A percentile compares a stretch with the other conserved stretches of the same genome.
These are phyloP conservation scores for Ilyonectria sp. DNA, from an alignment of 2,329 filamentous ascomycete genomes.

Conservation along the genomic window DNA sequence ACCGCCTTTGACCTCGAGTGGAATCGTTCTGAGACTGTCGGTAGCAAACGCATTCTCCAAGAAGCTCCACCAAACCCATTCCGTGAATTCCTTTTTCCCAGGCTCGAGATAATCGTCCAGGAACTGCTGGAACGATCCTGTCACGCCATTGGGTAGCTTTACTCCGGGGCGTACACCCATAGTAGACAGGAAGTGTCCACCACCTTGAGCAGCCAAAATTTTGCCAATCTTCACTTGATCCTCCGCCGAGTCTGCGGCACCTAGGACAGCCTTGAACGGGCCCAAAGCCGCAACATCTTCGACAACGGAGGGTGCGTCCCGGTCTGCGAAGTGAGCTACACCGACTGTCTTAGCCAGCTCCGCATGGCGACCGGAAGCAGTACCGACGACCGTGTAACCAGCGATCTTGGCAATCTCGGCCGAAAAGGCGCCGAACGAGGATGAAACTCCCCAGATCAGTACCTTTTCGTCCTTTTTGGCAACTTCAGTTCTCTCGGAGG, in stretches of 20 bases:
- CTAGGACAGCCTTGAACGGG: neutral
- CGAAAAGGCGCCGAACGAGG: neutral
- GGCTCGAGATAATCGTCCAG: neutral
- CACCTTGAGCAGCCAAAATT: neutral
- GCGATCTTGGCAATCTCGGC: neutral
- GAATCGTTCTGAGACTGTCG: neutral
- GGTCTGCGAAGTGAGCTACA: neutral
- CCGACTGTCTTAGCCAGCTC: neutral
- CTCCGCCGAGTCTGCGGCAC: neutral
- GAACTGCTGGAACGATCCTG: neutral
- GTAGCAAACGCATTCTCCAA: neutral
- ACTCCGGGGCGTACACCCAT: neutral
- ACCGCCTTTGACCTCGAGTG: neutral
- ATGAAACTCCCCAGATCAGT: neutral
- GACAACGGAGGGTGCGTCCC: neutral
- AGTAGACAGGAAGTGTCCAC: neutral
- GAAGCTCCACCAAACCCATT: conserved; percentile 1
- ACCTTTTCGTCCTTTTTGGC: neutral
- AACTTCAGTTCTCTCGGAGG: neutral
- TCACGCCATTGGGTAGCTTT: neutral
- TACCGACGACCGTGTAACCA: neutral
- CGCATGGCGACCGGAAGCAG: neutral
- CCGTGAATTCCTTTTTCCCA: neutral
- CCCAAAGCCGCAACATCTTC: neutral
- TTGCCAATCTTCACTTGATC: neutral